Evolutionary conservation across 306 rosid genomes (phyloP).

Genomic region (Erythrophleum fordii): DNA sequence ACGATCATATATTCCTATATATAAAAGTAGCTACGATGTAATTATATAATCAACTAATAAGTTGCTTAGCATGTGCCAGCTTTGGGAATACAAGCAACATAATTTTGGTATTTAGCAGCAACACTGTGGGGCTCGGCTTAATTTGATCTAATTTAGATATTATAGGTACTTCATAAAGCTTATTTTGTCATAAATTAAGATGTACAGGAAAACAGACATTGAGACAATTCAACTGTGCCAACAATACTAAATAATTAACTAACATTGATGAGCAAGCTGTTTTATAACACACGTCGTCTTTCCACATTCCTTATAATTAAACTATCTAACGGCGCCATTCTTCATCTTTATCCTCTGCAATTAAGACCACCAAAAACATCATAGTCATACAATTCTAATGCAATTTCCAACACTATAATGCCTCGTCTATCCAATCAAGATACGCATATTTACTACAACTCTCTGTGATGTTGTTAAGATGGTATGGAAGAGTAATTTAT

Average conservation of each 20-base stretch:
- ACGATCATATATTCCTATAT: background rate
- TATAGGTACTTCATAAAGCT: background rate
- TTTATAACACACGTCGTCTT: background rate
- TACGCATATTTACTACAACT: too few relatives aligned
- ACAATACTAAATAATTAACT: too few relatives aligned
- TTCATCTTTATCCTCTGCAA: too few relatives aligned
- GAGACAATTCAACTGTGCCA: background rate
- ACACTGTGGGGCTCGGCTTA: background rate
- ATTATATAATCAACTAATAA: background rate
- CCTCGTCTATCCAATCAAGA: too few relatives aligned
- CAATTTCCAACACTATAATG: background rate
- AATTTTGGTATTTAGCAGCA: background rate
- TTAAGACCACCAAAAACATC: too few relatives aligned
- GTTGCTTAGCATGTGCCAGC: conserved; percentile 18
- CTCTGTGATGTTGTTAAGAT: too few relatives aligned
- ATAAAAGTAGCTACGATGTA: background rate
- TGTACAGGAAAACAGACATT: background rate
- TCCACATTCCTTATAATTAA: background rate
- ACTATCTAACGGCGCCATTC: background rate
- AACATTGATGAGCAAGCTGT: background rate
- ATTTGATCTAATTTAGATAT: background rate
- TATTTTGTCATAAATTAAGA: background rate
- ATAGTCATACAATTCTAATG: background rate
- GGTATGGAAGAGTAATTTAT: too few relatives aligned
- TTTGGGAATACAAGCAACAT: background rate